These are phyloP conservation scores for Sarcodon sp. DNA, from an alignment of 768 basidiomycete genomes.

Conservation along the genomic window DNA sequence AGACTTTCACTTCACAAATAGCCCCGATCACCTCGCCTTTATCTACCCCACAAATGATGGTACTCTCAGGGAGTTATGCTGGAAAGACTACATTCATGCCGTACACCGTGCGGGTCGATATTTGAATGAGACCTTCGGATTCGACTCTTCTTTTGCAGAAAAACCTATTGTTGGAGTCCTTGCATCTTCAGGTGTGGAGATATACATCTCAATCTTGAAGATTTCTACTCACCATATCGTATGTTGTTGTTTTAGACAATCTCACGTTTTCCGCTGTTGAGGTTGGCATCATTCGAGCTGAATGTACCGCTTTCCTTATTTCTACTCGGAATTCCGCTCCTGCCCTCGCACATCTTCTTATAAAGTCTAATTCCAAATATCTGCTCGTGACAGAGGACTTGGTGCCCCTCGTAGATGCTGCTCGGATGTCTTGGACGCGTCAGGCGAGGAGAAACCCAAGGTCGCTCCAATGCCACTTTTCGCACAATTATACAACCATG, in stretches of 20 bases:
- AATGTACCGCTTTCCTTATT: slow-evolving; percentile 17
- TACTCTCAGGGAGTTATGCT: slow-evolving; percentile 4
- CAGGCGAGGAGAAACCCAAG: not conserved
- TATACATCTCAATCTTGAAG: not conserved
- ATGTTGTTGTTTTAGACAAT: slow-evolving; percentile 13
- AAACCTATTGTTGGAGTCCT: slow-evolving; percentile 15
- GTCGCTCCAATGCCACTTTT: slow-evolving; percentile 8
- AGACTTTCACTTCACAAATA: slow-evolving; percentile 17
- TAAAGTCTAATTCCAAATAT: slow-evolving; percentile 9
- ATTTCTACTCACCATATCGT: not conserved
- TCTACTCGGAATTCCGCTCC: slow-evolving; percentile 20
- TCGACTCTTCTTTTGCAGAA: slow-evolving; percentile 2
- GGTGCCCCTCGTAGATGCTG: slow-evolving; percentile 9
- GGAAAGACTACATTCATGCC: slow-evolving; percentile 5
- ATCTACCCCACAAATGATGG: slow-evolving; percentile 12
- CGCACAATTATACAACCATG: slow-evolving; percentile 6
- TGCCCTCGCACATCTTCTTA: slow-evolving; percentile 22
- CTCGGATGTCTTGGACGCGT: slow-evolving; percentile 3
- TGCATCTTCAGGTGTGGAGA: slow-evolving; percentile 10
- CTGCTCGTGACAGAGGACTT: slow-evolving; percentile 12
- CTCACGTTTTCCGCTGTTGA: slow-evolving; percentile 8
- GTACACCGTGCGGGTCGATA: slow-evolving; percentile 7
- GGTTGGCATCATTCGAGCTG: not conserved
- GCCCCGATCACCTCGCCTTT: slow-evolving; percentile 17
- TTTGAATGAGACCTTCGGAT: not conserved